Evolutionary conservation across 2,329 filamentous ascomycete genomes (phyloP).

Genomic region (Colletotrichum sp.): DNA sequence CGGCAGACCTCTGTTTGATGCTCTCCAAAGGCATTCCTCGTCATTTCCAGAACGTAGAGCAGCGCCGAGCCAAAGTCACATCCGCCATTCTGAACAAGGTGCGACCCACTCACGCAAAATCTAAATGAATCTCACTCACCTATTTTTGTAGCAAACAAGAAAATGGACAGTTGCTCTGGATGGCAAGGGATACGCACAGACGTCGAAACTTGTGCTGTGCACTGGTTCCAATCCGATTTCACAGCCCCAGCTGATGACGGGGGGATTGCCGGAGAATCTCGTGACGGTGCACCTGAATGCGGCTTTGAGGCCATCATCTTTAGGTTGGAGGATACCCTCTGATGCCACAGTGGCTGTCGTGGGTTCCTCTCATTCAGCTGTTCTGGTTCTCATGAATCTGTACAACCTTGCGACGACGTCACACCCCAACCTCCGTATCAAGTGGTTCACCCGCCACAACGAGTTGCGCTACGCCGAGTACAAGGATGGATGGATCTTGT

Average conservation of each 20-base stretch:
- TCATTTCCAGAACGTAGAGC: not conserved
- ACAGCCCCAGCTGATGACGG: not conserved
- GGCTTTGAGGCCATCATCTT: not conserved
- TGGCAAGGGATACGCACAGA: not conserved
- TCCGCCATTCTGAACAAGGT: not conserved
- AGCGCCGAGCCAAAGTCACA: not conserved
- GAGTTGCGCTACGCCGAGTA: not conserved
- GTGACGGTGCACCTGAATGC: not conserved
- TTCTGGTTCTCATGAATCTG: not conserved
- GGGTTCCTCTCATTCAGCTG: not conserved
- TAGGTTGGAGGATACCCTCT: not conserved
- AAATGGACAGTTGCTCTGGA: not conserved
- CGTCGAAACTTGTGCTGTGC: not conserved
- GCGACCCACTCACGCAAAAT: not conserved
- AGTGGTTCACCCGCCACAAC: not conserved
- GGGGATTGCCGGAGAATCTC: not conserved
- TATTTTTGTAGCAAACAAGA: not conserved
- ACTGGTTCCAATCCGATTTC: not conserved
- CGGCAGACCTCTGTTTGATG: not conserved
- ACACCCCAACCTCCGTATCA: not conserved
- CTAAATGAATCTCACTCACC: not conserved
- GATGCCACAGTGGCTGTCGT: not conserved
- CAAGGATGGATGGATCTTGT: not conserved
- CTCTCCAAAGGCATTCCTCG: not conserved
- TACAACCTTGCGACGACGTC: not conserved